Evolutionary conservation across 1,139 yeast species (phyloP).

Genomic region (Zygotorulaspora mrakii): DNA sequence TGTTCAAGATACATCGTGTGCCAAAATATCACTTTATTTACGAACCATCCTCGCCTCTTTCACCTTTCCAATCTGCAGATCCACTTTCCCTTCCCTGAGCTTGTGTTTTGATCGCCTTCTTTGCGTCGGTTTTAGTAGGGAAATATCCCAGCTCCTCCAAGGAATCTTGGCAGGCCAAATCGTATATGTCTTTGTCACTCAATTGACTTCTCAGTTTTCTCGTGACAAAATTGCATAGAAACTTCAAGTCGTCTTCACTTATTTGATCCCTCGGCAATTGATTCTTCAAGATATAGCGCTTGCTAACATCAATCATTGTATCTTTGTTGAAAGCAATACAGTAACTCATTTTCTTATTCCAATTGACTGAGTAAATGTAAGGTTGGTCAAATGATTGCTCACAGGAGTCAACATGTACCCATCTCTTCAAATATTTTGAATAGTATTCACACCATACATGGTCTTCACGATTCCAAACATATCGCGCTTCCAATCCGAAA

Average conservation of each 20-base stretch:
- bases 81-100: constrained; percentile 68
- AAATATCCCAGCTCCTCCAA: constrained; percentile 41
- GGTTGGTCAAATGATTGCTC: constrained; percentile 87
- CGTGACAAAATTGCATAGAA: constrained; percentile 43
- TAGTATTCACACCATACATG: constrained; percentile 96
- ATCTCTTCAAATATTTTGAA: constrained; percentile 54
- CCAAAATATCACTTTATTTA: constrained; percentile 13
- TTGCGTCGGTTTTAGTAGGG: constrained; percentile 9
- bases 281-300: constrained; percentile 57
- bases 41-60: constrained; percentile 73
- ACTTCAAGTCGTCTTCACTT: constrained; percentile 42
- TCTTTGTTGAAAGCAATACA: constrained; percentile 62
- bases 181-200: constrained; percentile 37
- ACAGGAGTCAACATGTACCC: constrained; percentile 91
- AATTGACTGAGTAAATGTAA: constrained; percentile 66
- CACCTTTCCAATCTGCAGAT: constrained; percentile 62
- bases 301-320: constrained; percentile 66
- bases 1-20: too few species aligned
- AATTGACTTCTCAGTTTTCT: constrained; percentile 37
- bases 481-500: constrained; percentile 60
- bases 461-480: constrained; percentile 85
- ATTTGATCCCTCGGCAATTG: constrained; percentile 51
- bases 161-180: constrained; percentile 40
- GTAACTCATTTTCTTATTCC: constrained; percentile 94
- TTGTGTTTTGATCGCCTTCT: constrained; percentile 12